Base-by-base conservation (phyloP, 257 asterid species). In the Nicotiana otophora region DNA sequence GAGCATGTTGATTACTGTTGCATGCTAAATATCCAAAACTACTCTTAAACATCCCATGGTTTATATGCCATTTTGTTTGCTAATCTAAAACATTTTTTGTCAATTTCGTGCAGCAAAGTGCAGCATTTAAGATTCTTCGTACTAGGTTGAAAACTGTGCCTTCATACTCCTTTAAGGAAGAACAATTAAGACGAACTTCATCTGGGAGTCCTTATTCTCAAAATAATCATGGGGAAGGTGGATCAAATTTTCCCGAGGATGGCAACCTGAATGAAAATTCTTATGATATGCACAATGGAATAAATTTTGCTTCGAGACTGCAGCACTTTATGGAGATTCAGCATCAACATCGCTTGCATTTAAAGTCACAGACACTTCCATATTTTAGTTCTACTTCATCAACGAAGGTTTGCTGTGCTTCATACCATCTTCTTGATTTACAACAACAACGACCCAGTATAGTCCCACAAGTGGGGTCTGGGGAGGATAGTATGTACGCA, bases 121-220 rank as follows among this genome's bases (percentile, higher is more conserved):
- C 91, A 82, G 98, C 99, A 62, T 96, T 96, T 90, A 96, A 93
- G 92, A 89, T 95, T 84, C 97, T 96, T 55, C 88, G 95, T 82
- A 96, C 98, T 74, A 92, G 98, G 51, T 84, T 97, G 83, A 95
- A 95, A 87, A 93, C 99, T 30, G 98, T 97, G 9, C 99, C 99
- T 51, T 85, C 97, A 8, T 91, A 90, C 90, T 89, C 97, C 69
- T 94, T 97, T 88, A 90, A 93, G 61, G 90, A 91, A 5, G 94
- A 89, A 82, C 93, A 87, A 76, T 82, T 86, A 78, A 91, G 83
- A 82, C 90, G 78, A 83, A 78, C 86, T 80, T 79, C 92, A 57
- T 86, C 91, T 20, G 95, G 90, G 82, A 91, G 84, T 76, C 78
- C 87, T 62, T 79, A 8, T 84, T 51, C 39, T 89, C 34, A 94